Evolutionary conservation across 768 basidiomycete species (phyloP).

Genomic region (Auriculariales sp.): DNA sequence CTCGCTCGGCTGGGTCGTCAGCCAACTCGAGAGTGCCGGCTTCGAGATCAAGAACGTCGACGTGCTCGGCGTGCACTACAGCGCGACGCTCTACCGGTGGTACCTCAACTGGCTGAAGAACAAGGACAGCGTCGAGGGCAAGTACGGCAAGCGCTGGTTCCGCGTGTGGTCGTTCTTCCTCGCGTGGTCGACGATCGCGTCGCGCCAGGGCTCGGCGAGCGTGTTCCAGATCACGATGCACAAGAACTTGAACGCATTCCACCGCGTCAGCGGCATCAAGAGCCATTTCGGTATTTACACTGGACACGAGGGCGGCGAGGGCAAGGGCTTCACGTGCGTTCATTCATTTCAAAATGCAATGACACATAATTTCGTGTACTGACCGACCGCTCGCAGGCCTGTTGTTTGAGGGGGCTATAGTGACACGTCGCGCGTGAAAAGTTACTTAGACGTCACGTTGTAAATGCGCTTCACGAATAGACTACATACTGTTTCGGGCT

Average conservation of each 20-base stretch:
- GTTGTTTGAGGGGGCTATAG: no score
- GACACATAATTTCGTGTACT: no score
- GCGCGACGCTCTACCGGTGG: conserved; percentile 81
- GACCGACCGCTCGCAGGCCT: no score
- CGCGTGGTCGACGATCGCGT: conserved; percentile 69
- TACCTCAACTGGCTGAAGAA: conserved; percentile 96
- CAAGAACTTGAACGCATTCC: conserved; percentile 95
- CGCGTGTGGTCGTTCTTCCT: conserved; percentile 96
- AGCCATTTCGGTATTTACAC: conserved; percentile 32
- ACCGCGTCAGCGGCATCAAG: conserved; percentile 72
- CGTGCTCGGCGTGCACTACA: conserved; percentile 95
- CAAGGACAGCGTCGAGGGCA: conserved; percentile 74
- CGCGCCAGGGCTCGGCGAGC: conserved; percentile 73
- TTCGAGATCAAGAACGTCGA: conserved; percentile 96
- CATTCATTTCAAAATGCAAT: no score
- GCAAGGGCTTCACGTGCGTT: no score
- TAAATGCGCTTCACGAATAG: no score
- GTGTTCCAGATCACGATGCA: conserved; percentile 97
- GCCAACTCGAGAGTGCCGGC: conserved; percentile 63
- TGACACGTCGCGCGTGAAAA: no score
- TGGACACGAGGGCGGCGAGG: neutral
- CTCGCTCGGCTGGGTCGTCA: conserved; percentile 89
- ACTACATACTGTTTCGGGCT: no score
- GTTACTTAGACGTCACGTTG: no score
- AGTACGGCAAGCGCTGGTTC: conserved; percentile 91